Percentiles rank a stretch among this genome's conserved stretches.
These are phyloP conservation scores for Cyclanthera cordifolia DNA, from an alignment of 306 rosid genomes.

Conservation along the genomic window DNA sequence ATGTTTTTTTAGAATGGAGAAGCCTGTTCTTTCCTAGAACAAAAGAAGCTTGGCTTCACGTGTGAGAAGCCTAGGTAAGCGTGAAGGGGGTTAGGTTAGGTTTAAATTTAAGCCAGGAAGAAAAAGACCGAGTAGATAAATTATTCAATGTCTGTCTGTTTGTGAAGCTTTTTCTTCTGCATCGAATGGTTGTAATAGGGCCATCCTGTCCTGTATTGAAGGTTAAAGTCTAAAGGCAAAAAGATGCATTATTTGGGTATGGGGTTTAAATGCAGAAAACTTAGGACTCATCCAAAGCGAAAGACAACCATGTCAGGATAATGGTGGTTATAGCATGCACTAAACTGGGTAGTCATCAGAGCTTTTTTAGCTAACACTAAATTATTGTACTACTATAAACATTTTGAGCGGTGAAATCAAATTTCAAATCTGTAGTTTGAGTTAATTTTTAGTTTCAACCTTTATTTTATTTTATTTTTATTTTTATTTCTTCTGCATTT, in stretches of 20 bases:
- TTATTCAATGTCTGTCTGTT: not conserved
- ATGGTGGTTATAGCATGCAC: not conserved
- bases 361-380: slow-evolving; percentile 2
- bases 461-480: not conserved
- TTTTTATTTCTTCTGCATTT: too few relatives aligned
- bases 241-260: slow-evolving; percentile 6
- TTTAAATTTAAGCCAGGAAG: slow-evolving; percentile 12
- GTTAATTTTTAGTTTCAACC: not conserved
- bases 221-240: not conserved
- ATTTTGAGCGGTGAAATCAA: not conserved
- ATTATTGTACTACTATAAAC: not conserved
- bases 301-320: slow-evolving; percentile 2
- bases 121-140: not conserved
- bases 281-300: not conserved
- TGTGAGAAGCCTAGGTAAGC: slow-evolving; percentile 23
- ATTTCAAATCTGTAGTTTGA: not conserved
- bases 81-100: not conserved
- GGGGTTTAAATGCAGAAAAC: not conserved
- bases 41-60: slow-evolving; percentile 19
- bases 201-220: not conserved
- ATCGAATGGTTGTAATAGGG: not conserved
- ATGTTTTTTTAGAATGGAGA: slow-evolving; percentile 1
- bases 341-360: not conserved
- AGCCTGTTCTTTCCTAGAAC: not conserved
- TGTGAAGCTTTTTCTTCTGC: not conserved